Percentiles rank a stretch among this genome's conserved stretches.
Evolutionary conservation across 2,329 filamentous ascomycete genomes (phyloP).

Genomic region (Fusarium sp.): DNA sequence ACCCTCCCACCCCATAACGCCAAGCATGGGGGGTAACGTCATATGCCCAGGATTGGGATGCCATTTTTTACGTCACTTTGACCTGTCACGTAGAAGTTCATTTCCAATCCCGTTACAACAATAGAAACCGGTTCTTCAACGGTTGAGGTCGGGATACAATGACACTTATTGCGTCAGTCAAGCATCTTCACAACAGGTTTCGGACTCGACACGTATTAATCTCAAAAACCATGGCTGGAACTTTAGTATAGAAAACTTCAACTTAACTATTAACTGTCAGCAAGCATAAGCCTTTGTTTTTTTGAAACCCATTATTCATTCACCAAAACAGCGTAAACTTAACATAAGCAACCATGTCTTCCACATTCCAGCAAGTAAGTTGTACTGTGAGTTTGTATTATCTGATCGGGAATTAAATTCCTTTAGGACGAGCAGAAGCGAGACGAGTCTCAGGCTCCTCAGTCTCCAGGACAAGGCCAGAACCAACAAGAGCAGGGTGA

Average conservation of each 20-base stretch:
- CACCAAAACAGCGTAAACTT: slow-evolving; percentile 1
- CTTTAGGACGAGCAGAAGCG: slow-evolving; percentile 36
- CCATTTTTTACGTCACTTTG: slow-evolving; percentile 39
- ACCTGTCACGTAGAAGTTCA: slow-evolving; percentile 11
- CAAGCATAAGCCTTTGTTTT: slow-evolving; percentile 14
- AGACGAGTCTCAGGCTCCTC: slow-evolving; percentile 24
- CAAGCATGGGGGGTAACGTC: slow-evolving; percentile 24
- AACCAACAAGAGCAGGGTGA: slow-evolving; percentile 21
- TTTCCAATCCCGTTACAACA: slow-evolving; percentile 18
- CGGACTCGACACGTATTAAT: slow-evolving; percentile 18
- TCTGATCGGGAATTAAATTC: slow-evolving; percentile 7
- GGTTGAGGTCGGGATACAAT: slow-evolving; percentile 22
- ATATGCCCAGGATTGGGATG: slow-evolving; percentile 19
- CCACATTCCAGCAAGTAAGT: slow-evolving; percentile 41
- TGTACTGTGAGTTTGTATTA: not conserved
- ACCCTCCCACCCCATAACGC: not conserved
- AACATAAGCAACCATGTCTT: slow-evolving; percentile 34
- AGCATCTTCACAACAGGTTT: slow-evolving; percentile 38
- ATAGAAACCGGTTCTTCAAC: slow-evolving; percentile 43
- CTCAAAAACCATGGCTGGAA: slow-evolving; percentile 39
- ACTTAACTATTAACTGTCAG: slow-evolving; percentile 14
- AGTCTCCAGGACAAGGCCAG: slow-evolving; percentile 19
- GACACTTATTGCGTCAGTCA: slow-evolving; percentile 48
- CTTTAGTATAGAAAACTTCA: slow-evolving; percentile 14
- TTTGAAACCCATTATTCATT: slow-evolving; percentile 4